Base-by-base conservation (phyloP, 1,139 yeast genomes). In the Saccharomyces hybrid region DNA sequence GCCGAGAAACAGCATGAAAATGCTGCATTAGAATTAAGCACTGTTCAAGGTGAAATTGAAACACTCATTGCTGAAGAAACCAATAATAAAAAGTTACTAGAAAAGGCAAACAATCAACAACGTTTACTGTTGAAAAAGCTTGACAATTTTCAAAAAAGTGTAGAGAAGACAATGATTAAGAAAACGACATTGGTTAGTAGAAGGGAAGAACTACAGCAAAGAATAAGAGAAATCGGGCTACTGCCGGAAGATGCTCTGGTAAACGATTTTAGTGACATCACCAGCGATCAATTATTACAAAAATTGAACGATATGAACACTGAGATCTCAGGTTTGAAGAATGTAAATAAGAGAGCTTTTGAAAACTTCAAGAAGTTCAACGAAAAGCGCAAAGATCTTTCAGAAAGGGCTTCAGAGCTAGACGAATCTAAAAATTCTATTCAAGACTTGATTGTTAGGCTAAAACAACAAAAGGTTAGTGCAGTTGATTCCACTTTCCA, bases 331-430 rank as follows among this genome's bases (percentile, higher is more conserved):
- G 78, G 82, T 62, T 86, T 81, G 68, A 80, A 82, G 25, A 96
- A 89, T 69, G 88, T 93, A 55, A 93, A 93, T 72, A 88, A 87
- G 67, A 88, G 89, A 65, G 97, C 99, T 0, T 76, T 88, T 62
- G 98, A 91, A 64, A 97, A 93, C 67, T 88, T 79, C 67, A 75
- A 78, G 54, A 83, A 81, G 47, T 91, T 90, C 67, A 81, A 87
- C 14, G 82, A 79, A 58, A 95, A 90, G 68, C 78, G 87, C 55
- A 86, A 82, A 52, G 86, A 83, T 5, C 74, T 90, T 58, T 78
- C 77, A 0, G 75, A 74, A 26, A 81, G 97, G 62, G 79, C 88
- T 48, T 74, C 73, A 29, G 97, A 89, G 58, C 75, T 93, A 46
- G 86, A 81, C 32, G 78, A 74, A 47, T 88, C 97, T 0, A 84